A percentile compares a stretch with the other conserved stretches of the same genome.
phyloP scores from a whole-genome alignment of 106 monocot species.

The Acorus calamus region DNA sequence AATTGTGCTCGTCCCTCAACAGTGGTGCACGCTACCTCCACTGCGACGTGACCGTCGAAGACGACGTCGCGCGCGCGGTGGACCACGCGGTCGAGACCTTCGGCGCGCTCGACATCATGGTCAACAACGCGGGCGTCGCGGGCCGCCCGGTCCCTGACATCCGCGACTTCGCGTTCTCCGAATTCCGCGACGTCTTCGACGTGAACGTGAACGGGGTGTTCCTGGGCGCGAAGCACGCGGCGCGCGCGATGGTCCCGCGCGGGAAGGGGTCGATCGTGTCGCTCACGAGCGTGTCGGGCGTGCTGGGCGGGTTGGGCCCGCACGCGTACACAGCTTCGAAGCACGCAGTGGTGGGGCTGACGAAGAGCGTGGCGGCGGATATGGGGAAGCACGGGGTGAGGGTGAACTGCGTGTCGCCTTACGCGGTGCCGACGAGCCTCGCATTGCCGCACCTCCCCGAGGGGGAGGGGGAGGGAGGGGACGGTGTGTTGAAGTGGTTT shows the following conservation, averaged over 20 bases:
- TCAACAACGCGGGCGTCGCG: constrained; percentile 61
- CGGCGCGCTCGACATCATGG: constrained; percentile 68
- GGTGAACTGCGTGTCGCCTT: constrained; percentile 65
- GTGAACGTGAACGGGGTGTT: constrained; percentile 49
- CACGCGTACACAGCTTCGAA: constrained; percentile 46
- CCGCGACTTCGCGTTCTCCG: constrained; percentile 16
- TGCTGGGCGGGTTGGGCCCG: constrained; percentile 31
- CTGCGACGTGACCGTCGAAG: constrained; percentile 67
- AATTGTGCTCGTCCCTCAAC: constrained; percentile 37
- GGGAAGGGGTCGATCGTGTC: constrained; percentile 52
- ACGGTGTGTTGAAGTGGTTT: constrained; percentile 29
- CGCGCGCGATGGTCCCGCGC: constrained; percentile 45
- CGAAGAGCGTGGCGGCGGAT: constrained; percentile 41
- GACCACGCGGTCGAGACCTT: constrained; percentile 35
- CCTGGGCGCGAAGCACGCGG: constrained; percentile 66
- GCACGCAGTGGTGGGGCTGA: constrained; percentile 56
- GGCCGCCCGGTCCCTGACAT: constrained; percentile 29
- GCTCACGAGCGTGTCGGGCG: constrained; percentile 30
- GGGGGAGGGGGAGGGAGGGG: constrained; percentile 17
- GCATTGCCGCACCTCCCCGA: constrained; percentile 25
- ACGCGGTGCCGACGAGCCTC: constrained; percentile 30
- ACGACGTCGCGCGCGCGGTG: constrained; percentile 45
- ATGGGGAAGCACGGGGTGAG: constrained; percentile 51
- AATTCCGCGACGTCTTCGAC: constrained; percentile 38
- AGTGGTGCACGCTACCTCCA: constrained; percentile 50